Evolutionary conservation across 306 rosid species (phyloP).

Genomic region (Vachellia pachyceras): DNA sequence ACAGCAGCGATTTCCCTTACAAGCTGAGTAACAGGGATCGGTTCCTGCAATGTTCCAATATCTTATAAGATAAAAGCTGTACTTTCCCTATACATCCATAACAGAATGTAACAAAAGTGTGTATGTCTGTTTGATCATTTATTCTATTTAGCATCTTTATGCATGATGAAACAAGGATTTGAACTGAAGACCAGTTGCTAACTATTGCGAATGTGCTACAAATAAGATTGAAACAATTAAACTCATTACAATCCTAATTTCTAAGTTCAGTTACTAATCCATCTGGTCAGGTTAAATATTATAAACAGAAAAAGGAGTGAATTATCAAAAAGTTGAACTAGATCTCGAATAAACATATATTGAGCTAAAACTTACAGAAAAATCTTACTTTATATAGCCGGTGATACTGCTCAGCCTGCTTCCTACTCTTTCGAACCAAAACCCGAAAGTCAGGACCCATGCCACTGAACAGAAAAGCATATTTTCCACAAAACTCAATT

Average conservation of each 20-base stretch:
- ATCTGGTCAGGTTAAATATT: not conserved
- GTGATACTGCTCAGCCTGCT: conserved; percentile 95
- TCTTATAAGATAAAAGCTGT: conserved; percentile 7
- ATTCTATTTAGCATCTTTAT: no score
- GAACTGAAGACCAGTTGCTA: not conserved
- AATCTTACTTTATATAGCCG: conserved; percentile 73
- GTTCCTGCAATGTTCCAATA: conserved; percentile 63
- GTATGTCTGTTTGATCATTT: no score
- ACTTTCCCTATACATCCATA: not conserved
- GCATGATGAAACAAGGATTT: not conserved
- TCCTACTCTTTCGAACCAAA: conserved; percentile 93
- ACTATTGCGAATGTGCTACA: not conserved
- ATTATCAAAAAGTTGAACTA: not conserved
- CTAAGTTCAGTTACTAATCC: not conserved
- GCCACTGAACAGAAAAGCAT: conserved; percentile 61
- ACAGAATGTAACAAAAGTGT: conserved; percentile 21
- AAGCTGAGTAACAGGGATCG: conserved; percentile 95
- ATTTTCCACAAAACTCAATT: conserved; percentile 11
- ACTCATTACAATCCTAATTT: not conserved
- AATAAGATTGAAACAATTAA: not conserved
- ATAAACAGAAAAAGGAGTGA: not conserved
- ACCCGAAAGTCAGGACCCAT: conserved; percentile 99
- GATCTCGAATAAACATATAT: not conserved
- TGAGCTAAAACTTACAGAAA: conserved; percentile 17
- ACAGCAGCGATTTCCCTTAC: conserved; percentile 97